phyloP scores from a whole-genome alignment of 495 filamentous ascomycete species.

The Podospora australis region DNA sequence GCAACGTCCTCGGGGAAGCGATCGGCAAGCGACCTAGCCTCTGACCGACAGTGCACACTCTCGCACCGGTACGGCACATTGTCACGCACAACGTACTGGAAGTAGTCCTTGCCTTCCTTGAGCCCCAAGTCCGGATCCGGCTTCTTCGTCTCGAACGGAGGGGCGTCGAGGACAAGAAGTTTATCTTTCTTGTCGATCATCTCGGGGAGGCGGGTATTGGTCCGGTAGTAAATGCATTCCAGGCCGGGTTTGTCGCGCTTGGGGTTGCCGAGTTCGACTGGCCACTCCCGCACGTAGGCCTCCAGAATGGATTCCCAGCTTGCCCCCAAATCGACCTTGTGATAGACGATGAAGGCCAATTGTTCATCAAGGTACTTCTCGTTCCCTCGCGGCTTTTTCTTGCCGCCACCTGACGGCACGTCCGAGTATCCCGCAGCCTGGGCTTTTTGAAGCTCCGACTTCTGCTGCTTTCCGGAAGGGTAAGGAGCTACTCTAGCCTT shows the following conservation, averaged over 20 bases:
- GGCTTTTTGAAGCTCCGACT: too few species aligned
- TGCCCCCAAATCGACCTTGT: constrained; percentile 28
- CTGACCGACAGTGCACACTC: constrained; percentile 6
- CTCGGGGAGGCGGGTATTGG: constrained; percentile 24
- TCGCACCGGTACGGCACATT: neutral
- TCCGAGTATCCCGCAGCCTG: neutral
- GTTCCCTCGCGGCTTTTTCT: constrained; percentile 13
- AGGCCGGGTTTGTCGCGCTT: constrained; percentile 22
- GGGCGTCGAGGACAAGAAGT: constrained; percentile 3
- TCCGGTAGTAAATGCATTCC: constrained; percentile 34
- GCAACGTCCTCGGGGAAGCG: too few species aligned
- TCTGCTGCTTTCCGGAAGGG: too few species aligned
- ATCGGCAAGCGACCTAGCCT: too few species aligned
- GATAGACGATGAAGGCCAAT: constrained; percentile 24
- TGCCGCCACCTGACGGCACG: neutral
- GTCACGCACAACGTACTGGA: neutral
- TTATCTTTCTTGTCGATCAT: neutral
- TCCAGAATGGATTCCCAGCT: constrained; percentile 26
- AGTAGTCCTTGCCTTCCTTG: neutral
- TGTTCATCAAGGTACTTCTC: constrained; percentile 17
- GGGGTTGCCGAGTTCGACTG: neutral
- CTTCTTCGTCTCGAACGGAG: neutral
- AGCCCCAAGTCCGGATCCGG: neutral
- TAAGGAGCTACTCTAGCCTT: too few species aligned
- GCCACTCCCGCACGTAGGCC: constrained; percentile 23